Evolutionary conservation across 2,329 filamentous ascomycete genomes (phyloP).

Genomic region (Fusarium pseudoanthophilum): DNA sequence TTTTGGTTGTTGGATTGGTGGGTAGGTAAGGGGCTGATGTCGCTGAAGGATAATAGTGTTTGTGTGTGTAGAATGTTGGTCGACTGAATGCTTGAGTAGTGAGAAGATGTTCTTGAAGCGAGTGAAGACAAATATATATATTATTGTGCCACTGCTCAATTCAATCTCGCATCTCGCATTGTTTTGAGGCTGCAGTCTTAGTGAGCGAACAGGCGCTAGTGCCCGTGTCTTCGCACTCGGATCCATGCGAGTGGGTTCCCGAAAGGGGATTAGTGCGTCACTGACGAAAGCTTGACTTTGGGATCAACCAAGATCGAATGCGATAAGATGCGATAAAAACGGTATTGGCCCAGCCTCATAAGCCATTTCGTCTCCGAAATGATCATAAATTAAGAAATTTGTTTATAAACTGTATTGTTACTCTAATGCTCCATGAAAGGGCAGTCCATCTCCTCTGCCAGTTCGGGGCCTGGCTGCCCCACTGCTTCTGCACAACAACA

Average conservation of each 20-base stretch:
- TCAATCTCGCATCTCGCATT: not conserved
- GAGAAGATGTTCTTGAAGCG: not conserved
- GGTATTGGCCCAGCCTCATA: not conserved
- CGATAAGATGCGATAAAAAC: not conserved
- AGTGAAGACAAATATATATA: not conserved
- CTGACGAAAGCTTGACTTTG: not conserved
- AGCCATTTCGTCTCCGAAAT: rapidly evolving
- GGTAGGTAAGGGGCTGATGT: not conserved
- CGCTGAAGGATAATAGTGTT: not conserved
- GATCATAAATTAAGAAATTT: no score
- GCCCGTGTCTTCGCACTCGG: slow-evolving; percentile 16
- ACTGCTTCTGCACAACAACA: no score
- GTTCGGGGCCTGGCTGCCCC: no score
- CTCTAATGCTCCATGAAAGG: rapidly evolving
- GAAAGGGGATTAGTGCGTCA: not conserved
- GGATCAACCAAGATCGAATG: not conserved
- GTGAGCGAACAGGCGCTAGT: not conserved
- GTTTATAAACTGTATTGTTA: rapidly evolving
- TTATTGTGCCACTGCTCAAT: not conserved
- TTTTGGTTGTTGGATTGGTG: not conserved
- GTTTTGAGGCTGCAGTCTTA: not conserved
- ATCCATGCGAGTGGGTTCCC: not conserved
- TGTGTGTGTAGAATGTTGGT: not conserved
- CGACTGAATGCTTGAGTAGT: not conserved
- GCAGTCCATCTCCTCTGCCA: rapidly evolving